Evolutionary conservation across 2,329 filamentous ascomycete genomes (phyloP), one percentile per base, ranked within the genome.

Genomic region (Coniella vitis): DNA sequence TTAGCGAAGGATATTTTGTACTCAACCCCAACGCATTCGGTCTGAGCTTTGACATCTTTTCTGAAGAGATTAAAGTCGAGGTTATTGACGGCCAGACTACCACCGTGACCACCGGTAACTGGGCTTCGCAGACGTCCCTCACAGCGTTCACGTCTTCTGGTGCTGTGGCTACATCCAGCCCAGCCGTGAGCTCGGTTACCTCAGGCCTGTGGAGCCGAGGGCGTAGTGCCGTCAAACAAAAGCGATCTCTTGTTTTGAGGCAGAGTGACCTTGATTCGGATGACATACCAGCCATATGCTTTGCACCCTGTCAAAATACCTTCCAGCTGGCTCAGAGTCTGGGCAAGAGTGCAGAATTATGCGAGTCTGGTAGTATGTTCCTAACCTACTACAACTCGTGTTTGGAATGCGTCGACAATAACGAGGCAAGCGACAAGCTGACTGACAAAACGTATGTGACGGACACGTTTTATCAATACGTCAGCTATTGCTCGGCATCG

Each of bases 11-110:
- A 3, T 86, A 85, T 60, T 87, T 81, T 65, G 75, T 86, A 51
- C 70, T 87, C n/a, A 69, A 81, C 48, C 79, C 84, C 0, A 61
- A 69, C 1, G 71, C 71, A 0, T 87, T 87, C 50, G 83, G 82
- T 4, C 66, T 87, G 14, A 75, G 71, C 43, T 83, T 78, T 51
- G 75, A 75, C 37, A 81, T 86, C 16, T 86, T 84, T 52, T 69
- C 71, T 17, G 64, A 71, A 20, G 58, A 73, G 4, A 56, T 67
- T 1, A 57, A 70, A 10, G 57, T 68, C 4, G 65, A 64, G 47
- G 60, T 65, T 2, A 47, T 68, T 7, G 56, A 65, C 22, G 67
- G 66, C 21, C 60, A 63, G 9, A 59, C 66, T 2, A 70, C 64
- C 0, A 78, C 74, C 1, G 64, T 72, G 44, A 70, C 69, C 0